Evolutionary conservation across 352 stramenopile species (phyloP).

Genomic region (Phytopythium aichiense): DNA sequence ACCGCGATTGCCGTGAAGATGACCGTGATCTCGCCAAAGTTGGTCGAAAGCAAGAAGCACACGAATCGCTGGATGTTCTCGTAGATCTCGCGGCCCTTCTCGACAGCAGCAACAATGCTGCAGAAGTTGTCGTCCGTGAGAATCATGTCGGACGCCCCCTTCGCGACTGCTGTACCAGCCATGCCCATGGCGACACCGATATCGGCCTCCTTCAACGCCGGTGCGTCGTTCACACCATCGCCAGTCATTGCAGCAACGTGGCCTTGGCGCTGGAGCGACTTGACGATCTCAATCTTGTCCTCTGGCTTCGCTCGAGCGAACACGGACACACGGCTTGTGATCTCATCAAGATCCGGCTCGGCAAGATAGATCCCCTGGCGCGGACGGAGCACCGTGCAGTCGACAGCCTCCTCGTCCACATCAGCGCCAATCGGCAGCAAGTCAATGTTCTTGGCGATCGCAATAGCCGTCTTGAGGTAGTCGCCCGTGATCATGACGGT

Average conservation of each 20-base stretch:
- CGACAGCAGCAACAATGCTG: constrained; percentile 95
- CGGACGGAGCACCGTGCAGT: constrained; percentile 57
- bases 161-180: constrained; percentile 95
- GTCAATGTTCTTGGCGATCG: constrained; percentile 90
- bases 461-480: constrained; percentile 92
- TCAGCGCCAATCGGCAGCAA: constrained; percentile 63
- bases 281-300: constrained; percentile 96
- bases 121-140: constrained; percentile 98
- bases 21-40: constrained; percentile 93
- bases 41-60: constrained; percentile 96
- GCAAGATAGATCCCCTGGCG: constrained; percentile 37
- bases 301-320: constrained; percentile 94
- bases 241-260: constrained; percentile 94
- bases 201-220: constrained; percentile 94
- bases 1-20: constrained; percentile 64
- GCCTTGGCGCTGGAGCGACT: constrained; percentile 86
- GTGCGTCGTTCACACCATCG: constrained; percentile 98
- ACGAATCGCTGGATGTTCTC: constrained; percentile 97
- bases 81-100: constrained; percentile 96
- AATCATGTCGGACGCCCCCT: constrained; percentile 97
- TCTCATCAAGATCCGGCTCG: constrained; percentile 81
- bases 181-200: constrained; percentile 97
- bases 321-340: constrained; percentile 74
- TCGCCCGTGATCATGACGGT: constrained; percentile 94
- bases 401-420: constrained; percentile 47